Conservation (phyloP, 2,329 filamentous ascomycete species). For the Bretziella fagacearum region DNA sequence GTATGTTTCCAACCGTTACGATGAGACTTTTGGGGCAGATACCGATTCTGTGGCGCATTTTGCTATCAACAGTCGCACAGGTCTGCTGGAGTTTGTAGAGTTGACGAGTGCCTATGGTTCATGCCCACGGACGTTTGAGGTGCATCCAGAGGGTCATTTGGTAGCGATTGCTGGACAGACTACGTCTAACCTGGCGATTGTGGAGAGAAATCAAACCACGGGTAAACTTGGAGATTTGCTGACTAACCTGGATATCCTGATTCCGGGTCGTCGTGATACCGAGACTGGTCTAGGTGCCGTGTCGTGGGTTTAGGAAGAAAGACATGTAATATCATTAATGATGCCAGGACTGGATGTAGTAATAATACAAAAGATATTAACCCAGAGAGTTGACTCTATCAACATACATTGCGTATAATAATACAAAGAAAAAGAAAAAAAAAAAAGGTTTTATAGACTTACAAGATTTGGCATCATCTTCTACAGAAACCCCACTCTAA, state of each 20-base stretch:
- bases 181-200: conserved; percentile 39
- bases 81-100: conserved; percentile 34
- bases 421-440: not conserved
- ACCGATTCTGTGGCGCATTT: conserved; percentile 41
- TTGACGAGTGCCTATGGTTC: conserved; percentile 39
- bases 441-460: not conserved
- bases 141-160: conserved; percentile 41
- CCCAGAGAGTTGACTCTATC: too few species aligned
- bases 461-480: not conserved
- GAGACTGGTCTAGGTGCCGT: conserved; percentile 33
- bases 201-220: conserved; percentile 34
- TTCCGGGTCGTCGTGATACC: conserved; percentile 24
- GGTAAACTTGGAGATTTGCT: conserved; percentile 37
- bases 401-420: too few species aligned
- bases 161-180: conserved; percentile 48
- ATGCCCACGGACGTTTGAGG: conserved; percentile 44
- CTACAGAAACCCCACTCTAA: too few species aligned
- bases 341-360: too few species aligned
- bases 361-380: too few species aligned
- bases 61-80: conserved; percentile 28
- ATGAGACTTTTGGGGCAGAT: conserved; percentile 35
- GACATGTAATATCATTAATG: not conserved
- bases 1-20: conserved; percentile 45
- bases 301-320: conserved; percentile 22
- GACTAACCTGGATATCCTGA: conserved; percentile 25